Conservation (phyloP, 2,329 filamentous ascomycete species). For the Scorias spongiosa region DNA sequence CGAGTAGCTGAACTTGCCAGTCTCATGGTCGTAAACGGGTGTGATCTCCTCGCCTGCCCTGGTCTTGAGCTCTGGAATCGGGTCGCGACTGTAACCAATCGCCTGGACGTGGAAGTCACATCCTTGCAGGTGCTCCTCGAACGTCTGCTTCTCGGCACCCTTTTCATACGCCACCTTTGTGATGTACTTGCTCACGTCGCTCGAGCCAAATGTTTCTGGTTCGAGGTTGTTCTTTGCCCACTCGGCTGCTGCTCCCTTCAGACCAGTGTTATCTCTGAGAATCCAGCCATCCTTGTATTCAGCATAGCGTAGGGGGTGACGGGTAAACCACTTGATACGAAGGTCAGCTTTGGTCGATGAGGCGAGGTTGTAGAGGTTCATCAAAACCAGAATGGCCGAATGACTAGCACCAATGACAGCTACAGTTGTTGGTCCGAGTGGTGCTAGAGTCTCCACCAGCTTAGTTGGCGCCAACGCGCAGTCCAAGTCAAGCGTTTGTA, state of each 20-base stretch:
- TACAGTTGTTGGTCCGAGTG: constrained; percentile 28
- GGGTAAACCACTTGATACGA: constrained; percentile 45
- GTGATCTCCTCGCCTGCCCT: constrained; percentile 15
- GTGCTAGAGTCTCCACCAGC: constrained; percentile 28
- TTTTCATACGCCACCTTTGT: constrained; percentile 27
- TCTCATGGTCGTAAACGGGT: constrained; percentile 31
- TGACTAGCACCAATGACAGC: constrained; percentile 48
- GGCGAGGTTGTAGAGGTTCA: constrained; percentile 43
- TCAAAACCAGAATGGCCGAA: constrained; percentile 46
- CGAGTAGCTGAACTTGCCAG: constrained; percentile 18
- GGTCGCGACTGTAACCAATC: constrained; percentile 40
- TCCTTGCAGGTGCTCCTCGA: constrained; percentile 30
- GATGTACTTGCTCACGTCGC: constrained; percentile 30
- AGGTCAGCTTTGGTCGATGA: constrained; percentile 36
- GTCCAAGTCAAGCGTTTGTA: constrained; percentile 38
- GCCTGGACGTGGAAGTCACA: constrained; percentile 43
- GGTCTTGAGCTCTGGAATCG: constrained; percentile 32
- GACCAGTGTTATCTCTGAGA: constrained; percentile 47
- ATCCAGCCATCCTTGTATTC: constrained; percentile 49
- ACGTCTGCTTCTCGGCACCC: constrained; percentile 33
- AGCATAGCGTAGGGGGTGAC: constrained; percentile 46
- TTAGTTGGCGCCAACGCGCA: constrained; percentile 38
- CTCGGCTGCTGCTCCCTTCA: constrained; percentile 45
- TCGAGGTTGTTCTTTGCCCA: constrained; percentile 47
- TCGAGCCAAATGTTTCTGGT: constrained; percentile 29